Evolutionary conservation across 371 early-diverging fungal species (phyloP).

Genomic region (Zopfochytrium polystomum): DNA sequence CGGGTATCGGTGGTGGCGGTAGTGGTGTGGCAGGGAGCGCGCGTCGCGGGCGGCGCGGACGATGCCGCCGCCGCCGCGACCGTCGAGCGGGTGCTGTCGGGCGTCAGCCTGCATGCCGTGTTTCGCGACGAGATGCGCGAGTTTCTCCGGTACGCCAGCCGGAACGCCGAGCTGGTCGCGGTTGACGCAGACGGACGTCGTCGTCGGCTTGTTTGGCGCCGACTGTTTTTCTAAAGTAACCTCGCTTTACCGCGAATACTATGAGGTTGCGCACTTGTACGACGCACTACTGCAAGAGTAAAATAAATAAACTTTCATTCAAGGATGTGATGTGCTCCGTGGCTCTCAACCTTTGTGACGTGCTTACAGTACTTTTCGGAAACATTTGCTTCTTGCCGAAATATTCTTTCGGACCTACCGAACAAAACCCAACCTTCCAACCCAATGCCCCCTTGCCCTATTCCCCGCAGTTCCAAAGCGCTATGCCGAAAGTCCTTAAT

Average conservation of each 20-base stretch:
- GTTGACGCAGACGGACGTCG: conserved; percentile 8
- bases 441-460: too few relatives aligned
- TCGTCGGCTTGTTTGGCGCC: conserved; percentile 16
- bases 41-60: background rate
- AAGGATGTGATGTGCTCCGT: too few relatives aligned
- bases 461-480: too few relatives aligned
- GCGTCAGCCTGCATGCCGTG: conserved; percentile 11
- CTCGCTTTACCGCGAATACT: conserved; percentile 24
- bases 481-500: too few relatives aligned
- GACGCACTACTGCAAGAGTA: too few relatives aligned
- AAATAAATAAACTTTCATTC: too few relatives aligned
- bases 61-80: background rate
- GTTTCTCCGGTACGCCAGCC: conserved; percentile 16
- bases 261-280: conserved; percentile 21
- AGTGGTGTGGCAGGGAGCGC: conserved; percentile 5
- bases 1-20: background rate
- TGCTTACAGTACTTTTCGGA: too few relatives aligned
- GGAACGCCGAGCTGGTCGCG: conserved; percentile 8
- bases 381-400: too few relatives aligned
- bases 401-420: too few relatives aligned
- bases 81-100: conserved; percentile 5
- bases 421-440: too few relatives aligned
- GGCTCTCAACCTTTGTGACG: too few relatives aligned
- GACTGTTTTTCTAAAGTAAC: conserved; percentile 18
- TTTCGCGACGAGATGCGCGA: conserved; percentile 14